Conservation (phyloP, 768 basidiomycete genomes). For the Suillus fuscotomentosus region DNA sequence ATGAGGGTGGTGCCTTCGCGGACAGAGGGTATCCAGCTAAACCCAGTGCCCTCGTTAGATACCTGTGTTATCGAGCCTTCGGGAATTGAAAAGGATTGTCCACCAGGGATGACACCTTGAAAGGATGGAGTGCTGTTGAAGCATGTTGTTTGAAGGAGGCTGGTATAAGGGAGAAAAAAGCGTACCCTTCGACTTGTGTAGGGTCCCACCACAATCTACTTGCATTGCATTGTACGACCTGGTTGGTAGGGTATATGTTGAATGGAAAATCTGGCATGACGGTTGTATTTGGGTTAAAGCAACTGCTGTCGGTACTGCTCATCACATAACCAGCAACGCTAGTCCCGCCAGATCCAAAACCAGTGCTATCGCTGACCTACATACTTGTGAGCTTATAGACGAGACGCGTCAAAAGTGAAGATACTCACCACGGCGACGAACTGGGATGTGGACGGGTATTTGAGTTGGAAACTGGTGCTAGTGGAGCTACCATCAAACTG, state of each 20-base stretch:
- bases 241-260: slow-evolving; percentile 58
- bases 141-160: background rate
- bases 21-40: slow-evolving; percentile 64
- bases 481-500: slow-evolving; percentile 44
- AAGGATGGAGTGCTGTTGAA: slow-evolving; percentile 53
- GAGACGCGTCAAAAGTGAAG: background rate
- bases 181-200: slow-evolving; percentile 52
- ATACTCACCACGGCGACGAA: slow-evolving; percentile 75
- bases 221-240: slow-evolving; percentile 61
- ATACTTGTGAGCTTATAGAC: background rate
- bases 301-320: slow-evolving; percentile 50
- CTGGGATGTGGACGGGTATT: slow-evolving; percentile 65
- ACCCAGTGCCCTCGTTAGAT: slow-evolving; percentile 53
- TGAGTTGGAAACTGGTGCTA: slow-evolving; percentile 53
- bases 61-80: slow-evolving; percentile 44
- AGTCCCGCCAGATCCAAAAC: slow-evolving; percentile 75
- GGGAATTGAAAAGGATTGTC: slow-evolving; percentile 69
- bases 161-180: slow-evolving; percentile 1
- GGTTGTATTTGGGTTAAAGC: slow-evolving; percentile 50
- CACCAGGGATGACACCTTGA: slow-evolving; percentile 76
- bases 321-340: slow-evolving; percentile 61
- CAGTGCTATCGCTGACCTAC: slow-evolving; percentile 57
- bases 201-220: slow-evolving; percentile 69
- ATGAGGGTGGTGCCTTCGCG: slow-evolving; percentile 65
- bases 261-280: slow-evolving; percentile 59